phyloP scores from a whole-genome alignment of 257 asterid species.

The Solanum chiquidenum region DNA sequence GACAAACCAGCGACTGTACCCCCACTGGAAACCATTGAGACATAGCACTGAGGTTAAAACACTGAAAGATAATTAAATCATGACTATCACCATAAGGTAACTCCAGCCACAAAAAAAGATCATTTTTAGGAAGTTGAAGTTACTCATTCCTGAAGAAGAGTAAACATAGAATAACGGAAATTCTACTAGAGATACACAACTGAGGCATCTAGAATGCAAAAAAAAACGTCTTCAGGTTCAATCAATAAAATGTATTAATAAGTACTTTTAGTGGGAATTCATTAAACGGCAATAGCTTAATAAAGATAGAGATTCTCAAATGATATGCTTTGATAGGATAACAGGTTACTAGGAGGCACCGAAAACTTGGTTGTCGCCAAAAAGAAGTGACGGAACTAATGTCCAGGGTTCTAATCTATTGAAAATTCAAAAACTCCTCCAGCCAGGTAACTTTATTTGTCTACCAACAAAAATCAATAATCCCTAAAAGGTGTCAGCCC shows the following conservation, averaged over 20 bases:
- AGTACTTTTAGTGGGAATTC: no score
- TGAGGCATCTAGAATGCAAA: not conserved
- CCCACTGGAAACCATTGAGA: conserved; percentile 51
- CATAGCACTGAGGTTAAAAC: not conserved
- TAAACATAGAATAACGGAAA: not conserved
- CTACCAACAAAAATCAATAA: not conserved
- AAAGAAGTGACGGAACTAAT: not conserved
- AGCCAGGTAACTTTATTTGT: not conserved
- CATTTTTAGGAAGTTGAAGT: not conserved
- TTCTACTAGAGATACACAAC: not conserved
- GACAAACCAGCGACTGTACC: conserved; percentile 93
- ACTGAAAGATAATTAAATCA: not conserved
- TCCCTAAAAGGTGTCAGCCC: not conserved
- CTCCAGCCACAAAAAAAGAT: not conserved
- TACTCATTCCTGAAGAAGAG: not conserved
- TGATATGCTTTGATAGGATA: not conserved
- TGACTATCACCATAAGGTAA: not conserved
- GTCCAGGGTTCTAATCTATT: not conserved
- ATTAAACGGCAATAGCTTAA: no score
- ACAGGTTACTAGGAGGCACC: not conserved
- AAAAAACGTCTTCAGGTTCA: not conserved
- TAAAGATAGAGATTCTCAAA: not conserved
- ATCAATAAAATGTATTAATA: not conserved
- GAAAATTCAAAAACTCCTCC: not conserved
- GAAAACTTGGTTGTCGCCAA: not conserved